These are phyloP conservation scores for Echeveria elegans DNA, from an alignment of 164 flowering plant genomes.

Conservation along the genomic window DNA sequence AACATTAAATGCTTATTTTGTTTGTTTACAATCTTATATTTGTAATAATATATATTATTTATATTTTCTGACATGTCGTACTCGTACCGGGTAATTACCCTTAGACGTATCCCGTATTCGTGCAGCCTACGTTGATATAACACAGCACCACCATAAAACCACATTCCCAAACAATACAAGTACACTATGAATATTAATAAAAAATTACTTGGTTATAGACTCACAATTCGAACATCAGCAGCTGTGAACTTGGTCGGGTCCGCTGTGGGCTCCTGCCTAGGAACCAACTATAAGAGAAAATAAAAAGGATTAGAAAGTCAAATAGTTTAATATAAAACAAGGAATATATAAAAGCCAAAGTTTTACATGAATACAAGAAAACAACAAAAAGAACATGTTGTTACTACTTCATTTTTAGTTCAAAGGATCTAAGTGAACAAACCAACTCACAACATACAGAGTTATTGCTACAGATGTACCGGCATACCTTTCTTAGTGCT, in stretches of 20 bases:
- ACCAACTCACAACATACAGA: background rate
- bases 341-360: background rate
- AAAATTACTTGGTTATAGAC: background rate
- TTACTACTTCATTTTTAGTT: background rate
- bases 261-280: conserved; percentile 2
- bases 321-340: background rate
- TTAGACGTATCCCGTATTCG: too few species aligned
- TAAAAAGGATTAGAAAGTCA: background rate
- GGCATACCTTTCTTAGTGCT: conserved; percentile 81
- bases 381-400: background rate
- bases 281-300: background rate
- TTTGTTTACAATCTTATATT: too few species aligned
- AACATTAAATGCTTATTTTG: too few species aligned
- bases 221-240: conserved; percentile 7
- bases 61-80: too few species aligned
- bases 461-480: background rate
- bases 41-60: too few species aligned
- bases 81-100: too few species aligned
- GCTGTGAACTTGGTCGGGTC: conserved; percentile 1
- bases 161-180: background rate
- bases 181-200: too few species aligned
- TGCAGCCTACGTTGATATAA: background rate
- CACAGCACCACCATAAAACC: background rate
- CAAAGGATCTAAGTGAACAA: background rate
- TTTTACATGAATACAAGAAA: too few species aligned